Evolutionary conservation across 1,284 basidiomycete species (phyloP), one percentile per base, ranked within the genome.

Genomic region (Meripilus lineatus): DNA sequence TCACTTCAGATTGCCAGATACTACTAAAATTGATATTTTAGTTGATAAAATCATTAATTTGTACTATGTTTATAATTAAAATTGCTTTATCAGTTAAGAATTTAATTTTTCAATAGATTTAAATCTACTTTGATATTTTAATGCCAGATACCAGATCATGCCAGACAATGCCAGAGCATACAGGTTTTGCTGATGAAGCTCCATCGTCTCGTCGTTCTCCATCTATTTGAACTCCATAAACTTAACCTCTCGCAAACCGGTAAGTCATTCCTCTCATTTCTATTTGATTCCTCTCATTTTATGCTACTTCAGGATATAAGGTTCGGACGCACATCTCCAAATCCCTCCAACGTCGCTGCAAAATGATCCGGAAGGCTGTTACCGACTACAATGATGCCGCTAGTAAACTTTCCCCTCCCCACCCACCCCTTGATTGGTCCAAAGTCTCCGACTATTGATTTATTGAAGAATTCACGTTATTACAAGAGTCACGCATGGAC

Each of bases 391-490:
- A 59, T 40, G 24, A 14, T 3, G 46, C 50, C 15, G 57, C 58
- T 5, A 20, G 20, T 1, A 13, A 23, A 17, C 51, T 56, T 32
- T 38, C 34, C 3, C 62, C 59, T 5, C 54, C 59, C 10, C 50
- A 49, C 1, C 51, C 52, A 3, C 42, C 37, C 0, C 50, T 68
- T 20, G 50, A 59, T 3, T 60, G 56, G 51, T 26, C 48, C 1
- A 38, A 57, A n/a, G 56, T 67, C 3, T 47, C 56, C 0, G 46
- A 62, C 2, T 64, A 63, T 47, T 42, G 50, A 1, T 64, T 65
- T 30, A 43, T 67, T 1, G 57, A 54, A 1, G 60, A 68, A 32
- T 66, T 69, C 45, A 49, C 58, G 28, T 54, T 70, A 0, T 54
- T 69, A 2, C 50, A 52, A 7, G 53, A 60, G 14, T 54, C 56